Evolutionary conservation across 805 yeast genomes (phyloP), one percentile per base, ranked within the genome.

Genomic region (Nakazawaea siamensis): DNA sequence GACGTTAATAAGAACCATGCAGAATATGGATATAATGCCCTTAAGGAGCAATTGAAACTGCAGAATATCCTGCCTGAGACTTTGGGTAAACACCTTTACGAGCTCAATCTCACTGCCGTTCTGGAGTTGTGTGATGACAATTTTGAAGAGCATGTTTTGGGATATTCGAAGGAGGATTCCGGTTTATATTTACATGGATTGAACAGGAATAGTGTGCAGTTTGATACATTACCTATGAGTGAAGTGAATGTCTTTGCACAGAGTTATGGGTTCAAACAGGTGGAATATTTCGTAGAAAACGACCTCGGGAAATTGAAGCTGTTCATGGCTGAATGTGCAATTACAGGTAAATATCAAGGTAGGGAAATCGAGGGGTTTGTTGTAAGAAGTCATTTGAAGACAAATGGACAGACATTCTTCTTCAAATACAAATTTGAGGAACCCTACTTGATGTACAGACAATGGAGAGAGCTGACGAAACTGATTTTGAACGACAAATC

Each of bases 401-500:
- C 31, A 18, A 24, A 37, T 2, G 41, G 41, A 1, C 20, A 27
- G 4, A 83, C 78, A 43, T 86, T 70, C 48, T 84, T 90, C 56
- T 92, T 87, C 73, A 92, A 92, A 58, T 92, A 64, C 62, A 92
- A 92, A 56, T 92, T 92, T 54, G 95, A 87, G 45, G 95, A 92
- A 57, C 98, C 98, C 0, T 92, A 92, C 52, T 59, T 87, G 29
- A 69, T 92, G 69, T 92, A 87, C 55, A 68, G 99, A 39, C 84
- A 82, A 47, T 76, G 94, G 73, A 69, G 99, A 44, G 97, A 92
- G 49, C 82, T 76, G 2, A 86, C 97, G 1, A 78, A 73, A 49
- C 62, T 60, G 29, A 70, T 71, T 41, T 64, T 82, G 8, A 38
- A 48, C 0, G 54, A 55, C 1, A 60, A 59, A 12, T 49, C 50